Conservation (phyloP, 2,329 filamentous ascomycete species). For the Akanthomyces uredinophilus region DNA sequence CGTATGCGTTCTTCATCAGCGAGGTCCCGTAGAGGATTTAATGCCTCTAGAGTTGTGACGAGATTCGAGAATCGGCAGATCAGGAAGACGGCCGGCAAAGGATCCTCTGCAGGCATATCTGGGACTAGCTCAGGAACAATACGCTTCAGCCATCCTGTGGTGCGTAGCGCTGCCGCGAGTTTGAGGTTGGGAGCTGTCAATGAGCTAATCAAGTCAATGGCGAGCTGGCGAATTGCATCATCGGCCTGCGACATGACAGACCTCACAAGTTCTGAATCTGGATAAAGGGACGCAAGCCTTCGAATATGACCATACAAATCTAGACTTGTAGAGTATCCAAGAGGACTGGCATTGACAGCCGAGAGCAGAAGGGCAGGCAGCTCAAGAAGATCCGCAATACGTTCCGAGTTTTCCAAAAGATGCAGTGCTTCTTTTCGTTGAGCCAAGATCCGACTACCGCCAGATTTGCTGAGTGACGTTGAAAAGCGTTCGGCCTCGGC, state of each 20-base stretch:
- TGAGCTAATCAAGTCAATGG: constrained; percentile 72
- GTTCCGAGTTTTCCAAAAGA: constrained; percentile 79
- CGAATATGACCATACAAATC: constrained; percentile 94
- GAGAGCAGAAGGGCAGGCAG: constrained; percentile 81
- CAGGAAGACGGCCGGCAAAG: constrained; percentile 78
- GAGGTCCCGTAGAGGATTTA: constrained; percentile 80
- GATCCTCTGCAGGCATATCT: constrained; percentile 48
- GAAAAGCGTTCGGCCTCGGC: constrained; percentile 75
- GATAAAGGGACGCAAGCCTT: constrained; percentile 76
- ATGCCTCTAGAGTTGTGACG: constrained; percentile 70
- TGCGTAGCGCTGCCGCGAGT: constrained; percentile 83
- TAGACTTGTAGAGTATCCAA: constrained; percentile 82
- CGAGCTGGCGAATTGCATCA: constrained; percentile 82
- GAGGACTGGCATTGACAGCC: constrained; percentile 59
- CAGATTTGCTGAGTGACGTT: constrained; percentile 70
- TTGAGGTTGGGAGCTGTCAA: constrained; percentile 77
- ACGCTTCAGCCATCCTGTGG: constrained; percentile 83
- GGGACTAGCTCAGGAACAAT: constrained; percentile 69
- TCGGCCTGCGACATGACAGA: constrained; percentile 75
- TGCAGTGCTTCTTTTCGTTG: constrained; percentile 74
- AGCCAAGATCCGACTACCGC: constrained; percentile 64
- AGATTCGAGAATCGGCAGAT: constrained; percentile 80
- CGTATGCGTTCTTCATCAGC: constrained; percentile 74
- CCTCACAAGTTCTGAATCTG: constrained; percentile 67
- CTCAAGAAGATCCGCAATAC: constrained; percentile 85